Conservation (phyloP, 1,139 yeast species). For the Yamadazyma jaroonii region DNA sequence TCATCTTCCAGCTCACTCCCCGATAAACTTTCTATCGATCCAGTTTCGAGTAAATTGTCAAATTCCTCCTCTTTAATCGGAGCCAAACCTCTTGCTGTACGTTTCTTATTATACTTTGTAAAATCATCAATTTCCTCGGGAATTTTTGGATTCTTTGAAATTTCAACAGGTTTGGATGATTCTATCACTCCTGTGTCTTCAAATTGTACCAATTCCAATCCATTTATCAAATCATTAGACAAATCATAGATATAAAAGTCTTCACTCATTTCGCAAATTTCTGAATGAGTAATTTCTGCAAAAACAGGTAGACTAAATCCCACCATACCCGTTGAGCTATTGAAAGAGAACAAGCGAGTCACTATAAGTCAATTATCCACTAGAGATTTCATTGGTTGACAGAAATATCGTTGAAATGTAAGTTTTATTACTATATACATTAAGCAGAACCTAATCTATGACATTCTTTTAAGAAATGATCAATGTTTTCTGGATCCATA, state of each 20-base stretch:
- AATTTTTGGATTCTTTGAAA: background rate
- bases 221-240: slow-evolving; percentile 36
- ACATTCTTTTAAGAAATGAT: slow-evolving; percentile 81
- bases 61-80: slow-evolving; percentile 59
- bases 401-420: too few relatives aligned
- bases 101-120: slow-evolving; percentile 59
- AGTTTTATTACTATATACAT: slow-evolving; percentile 9
- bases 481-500: slow-evolving; percentile 88
- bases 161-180: background rate
- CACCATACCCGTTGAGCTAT: too few relatives aligned
- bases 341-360: too few relatives aligned
- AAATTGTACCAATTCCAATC: slow-evolving; percentile 55
- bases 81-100: slow-evolving; percentile 45
- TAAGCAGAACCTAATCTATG: slow-evolving; percentile 63
- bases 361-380: too few relatives aligned
- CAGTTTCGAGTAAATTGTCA: slow-evolving; percentile 50
- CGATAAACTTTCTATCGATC: slow-evolving; percentile 57
- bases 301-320: too few relatives aligned
- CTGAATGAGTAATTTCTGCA: background rate
- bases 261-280: slow-evolving; percentile 7
- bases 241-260: slow-evolving; percentile 54
- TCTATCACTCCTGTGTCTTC: background rate
- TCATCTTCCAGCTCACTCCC: slow-evolving; percentile 43
- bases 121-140: slow-evolving; percentile 34
- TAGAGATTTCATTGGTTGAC: too few relatives aligned